phyloP scores from a whole-genome alignment of 2,329 filamentous ascomycete genomes.

The Cadophora sp. region DNA sequence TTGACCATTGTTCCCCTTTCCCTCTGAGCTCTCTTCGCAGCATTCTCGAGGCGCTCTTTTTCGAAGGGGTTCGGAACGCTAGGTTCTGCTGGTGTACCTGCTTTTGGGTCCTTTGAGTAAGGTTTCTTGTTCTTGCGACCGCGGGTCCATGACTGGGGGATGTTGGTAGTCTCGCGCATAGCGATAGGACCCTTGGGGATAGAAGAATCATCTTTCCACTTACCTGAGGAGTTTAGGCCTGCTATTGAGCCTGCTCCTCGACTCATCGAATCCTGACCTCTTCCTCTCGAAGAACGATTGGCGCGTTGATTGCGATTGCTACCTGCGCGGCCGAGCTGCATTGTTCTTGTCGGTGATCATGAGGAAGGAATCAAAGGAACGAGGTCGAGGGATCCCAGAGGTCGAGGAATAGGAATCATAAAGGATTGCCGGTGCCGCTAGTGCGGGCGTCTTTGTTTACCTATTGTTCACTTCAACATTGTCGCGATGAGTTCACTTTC shows the following conservation, averaged over 20 bases:
- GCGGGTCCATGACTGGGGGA: constrained; percentile 26
- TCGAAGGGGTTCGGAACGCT: constrained; percentile 40
- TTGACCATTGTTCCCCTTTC: constrained; percentile 33
- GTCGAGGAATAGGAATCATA: constrained; percentile 1
- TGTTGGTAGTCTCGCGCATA: constrained; percentile 32
- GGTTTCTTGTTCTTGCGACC: constrained; percentile 21
- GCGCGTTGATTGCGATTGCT: constrained; percentile 41
- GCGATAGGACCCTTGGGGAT: constrained; percentile 23
- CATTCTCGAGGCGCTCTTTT: constrained; percentile 44
- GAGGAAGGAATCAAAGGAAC: constrained; percentile 33
- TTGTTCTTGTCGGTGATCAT: constrained; percentile 44
- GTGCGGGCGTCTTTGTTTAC: constrained; percentile 20
- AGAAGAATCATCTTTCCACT: constrained; percentile 32
- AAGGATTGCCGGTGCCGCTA: neutral
- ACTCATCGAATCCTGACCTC: constrained; percentile 43
- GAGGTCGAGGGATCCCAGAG: constrained; percentile 21
- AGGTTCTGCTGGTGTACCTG: constrained; percentile 29
- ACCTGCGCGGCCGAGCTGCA: constrained; percentile 40
- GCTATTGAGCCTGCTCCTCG: constrained; percentile 38
- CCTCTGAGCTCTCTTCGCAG: constrained; percentile 43
- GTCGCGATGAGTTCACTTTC: neutral
- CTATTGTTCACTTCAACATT: constrained; percentile 13
- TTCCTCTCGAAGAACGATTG: constrained; percentile 43
- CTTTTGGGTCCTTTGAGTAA: constrained; percentile 31
- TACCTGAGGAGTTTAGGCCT: constrained; percentile 43